Conservation (phyloP, 192 early-diverging fungal species). For the Linnemannia hyalina region DNA sequence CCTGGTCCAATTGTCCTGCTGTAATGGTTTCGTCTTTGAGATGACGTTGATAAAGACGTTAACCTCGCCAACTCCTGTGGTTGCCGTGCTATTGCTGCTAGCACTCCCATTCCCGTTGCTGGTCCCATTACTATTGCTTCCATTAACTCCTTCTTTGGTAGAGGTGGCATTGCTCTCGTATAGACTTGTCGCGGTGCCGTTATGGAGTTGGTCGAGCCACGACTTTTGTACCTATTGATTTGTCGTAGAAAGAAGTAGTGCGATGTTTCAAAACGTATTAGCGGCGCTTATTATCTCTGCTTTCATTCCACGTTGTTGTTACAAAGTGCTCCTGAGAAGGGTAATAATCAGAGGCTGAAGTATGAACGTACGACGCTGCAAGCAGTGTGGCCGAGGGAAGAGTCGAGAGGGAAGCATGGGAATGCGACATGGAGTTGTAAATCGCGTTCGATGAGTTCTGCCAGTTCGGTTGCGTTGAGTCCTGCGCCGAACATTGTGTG, state of each 20-base stretch:
- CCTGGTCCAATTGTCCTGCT: constrained; percentile 43
- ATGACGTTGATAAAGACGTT: constrained; percentile 55
- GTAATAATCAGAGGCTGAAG: neutral
- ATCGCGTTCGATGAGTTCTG: constrained; percentile 60
- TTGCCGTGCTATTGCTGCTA: neutral
- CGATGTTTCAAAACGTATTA: neutral
- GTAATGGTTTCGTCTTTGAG: constrained; percentile 29
- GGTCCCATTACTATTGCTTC: neutral
- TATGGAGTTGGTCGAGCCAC: constrained; percentile 46
- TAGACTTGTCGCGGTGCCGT: constrained; percentile 33
- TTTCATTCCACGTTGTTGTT: neutral
- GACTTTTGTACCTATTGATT: constrained; percentile 38
- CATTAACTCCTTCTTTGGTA: neutral
- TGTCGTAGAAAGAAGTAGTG: neutral
- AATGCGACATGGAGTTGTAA: constrained; percentile 69
- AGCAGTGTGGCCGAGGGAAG: constrained; percentile 58
- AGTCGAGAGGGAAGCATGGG: constrained; percentile 65
- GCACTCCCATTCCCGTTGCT: neutral
- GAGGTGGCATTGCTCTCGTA: neutral
- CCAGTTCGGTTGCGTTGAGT: constrained; percentile 42
- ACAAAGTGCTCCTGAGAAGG: neutral
- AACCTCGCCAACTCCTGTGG: constrained; percentile 28
- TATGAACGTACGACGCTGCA: constrained; percentile 65
- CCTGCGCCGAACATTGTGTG: constrained; percentile 43
- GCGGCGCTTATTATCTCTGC: neutral